Evolutionary conservation across 2,329 filamentous ascomycete species (phyloP).

Genomic region (Stagonosporopsis cucurbitacearum): DNA sequence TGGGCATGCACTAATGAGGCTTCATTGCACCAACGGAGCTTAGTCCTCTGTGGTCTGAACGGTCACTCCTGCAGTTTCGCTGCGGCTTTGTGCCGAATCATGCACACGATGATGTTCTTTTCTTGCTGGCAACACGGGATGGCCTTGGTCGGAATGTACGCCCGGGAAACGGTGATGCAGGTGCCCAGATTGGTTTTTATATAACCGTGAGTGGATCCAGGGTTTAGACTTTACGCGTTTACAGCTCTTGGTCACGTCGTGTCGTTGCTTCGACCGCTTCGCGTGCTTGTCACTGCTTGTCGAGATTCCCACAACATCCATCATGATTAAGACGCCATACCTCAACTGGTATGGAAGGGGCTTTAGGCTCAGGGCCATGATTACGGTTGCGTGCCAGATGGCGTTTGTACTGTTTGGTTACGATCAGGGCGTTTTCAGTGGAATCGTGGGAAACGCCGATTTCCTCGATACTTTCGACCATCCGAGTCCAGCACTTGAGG

Average conservation of each 20-base stretch:
- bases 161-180: neutral
- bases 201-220: slow-evolving; percentile 6
- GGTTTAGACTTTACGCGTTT: neutral
- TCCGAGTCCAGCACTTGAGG: slow-evolving; percentile 48
- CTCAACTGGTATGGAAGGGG: slow-evolving; percentile 37
- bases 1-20: slow-evolving; percentile 1
- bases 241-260: neutral
- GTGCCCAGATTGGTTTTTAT: neutral
- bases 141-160: neutral
- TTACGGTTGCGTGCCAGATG: slow-evolving; percentile 40
- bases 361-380: slow-evolving; percentile 36
- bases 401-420: slow-evolving; percentile 46
- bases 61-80: neutral
- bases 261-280: neutral
- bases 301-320: neutral
- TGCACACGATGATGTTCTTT: neutral
- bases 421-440: slow-evolving; percentile 49
- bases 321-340: slow-evolving; percentile 33
- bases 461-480: slow-evolving; percentile 51
- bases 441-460: slow-evolving; percentile 51
- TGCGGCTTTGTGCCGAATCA: neutral
- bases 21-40: slow-evolving; percentile 4
- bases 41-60: neutral
- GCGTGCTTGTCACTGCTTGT: neutral
- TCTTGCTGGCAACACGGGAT: slow-evolving; percentile 5